These are phyloP conservation scores for Syzygium jambos DNA, from an alignment of 345 rosid species.

Conservation along the genomic window DNA sequence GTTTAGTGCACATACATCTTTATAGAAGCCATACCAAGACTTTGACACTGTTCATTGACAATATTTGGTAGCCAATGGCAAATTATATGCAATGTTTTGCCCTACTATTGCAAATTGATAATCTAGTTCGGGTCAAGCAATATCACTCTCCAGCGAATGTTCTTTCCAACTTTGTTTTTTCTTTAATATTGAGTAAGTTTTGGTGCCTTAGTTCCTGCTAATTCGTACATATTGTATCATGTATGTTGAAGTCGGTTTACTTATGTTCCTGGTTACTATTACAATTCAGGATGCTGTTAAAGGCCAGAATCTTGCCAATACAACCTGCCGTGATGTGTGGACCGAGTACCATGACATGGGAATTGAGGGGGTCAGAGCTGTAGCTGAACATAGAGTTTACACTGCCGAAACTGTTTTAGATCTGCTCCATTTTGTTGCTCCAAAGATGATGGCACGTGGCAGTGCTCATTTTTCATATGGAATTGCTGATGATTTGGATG, in stretches of 20 bases:
- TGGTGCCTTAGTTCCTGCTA: neutral
- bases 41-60: neutral
- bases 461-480: conserved; percentile 83
- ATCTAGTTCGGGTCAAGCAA: neutral
- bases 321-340: conserved; percentile 78
- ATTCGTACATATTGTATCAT: neutral
- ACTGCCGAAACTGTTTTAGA: conserved; percentile 64
- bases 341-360: conserved; percentile 98
- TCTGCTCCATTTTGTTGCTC: conserved; percentile 78
- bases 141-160: neutral
- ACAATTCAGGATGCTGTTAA: conserved; percentile 66
- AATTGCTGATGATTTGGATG: conserved; percentile 88
- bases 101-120: neutral
- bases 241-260: neutral
- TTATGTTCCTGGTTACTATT: neutral
- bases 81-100: neutral
- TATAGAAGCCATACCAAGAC: neutral
- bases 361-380: conserved; percentile 67
- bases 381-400: conserved; percentile 71
- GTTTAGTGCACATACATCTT: neutral
- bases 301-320: conserved; percentile 57
- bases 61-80: neutral
- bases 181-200: neutral
- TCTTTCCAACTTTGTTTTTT: neutral
- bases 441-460: conserved; percentile 92